Conservation (phyloP, 2,329 filamentous ascomycete genomes). For the Bisporella sp. region DNA sequence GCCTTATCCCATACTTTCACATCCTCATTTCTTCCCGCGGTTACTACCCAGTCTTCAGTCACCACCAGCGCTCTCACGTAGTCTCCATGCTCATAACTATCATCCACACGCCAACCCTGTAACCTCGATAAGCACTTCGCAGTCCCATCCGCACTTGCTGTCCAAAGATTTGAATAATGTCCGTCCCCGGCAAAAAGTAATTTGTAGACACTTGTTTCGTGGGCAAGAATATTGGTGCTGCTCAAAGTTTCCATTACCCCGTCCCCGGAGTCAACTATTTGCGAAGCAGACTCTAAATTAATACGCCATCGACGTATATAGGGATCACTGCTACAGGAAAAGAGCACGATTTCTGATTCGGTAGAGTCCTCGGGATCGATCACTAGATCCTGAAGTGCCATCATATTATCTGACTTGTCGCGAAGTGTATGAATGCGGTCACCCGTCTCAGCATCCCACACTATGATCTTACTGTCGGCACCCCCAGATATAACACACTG, state of each 20-base stretch:
- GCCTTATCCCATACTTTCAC: constrained; percentile 80
- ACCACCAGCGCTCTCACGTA: constrained; percentile 81
- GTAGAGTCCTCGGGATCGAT: constrained; percentile 61
- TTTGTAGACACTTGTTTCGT: constrained; percentile 87
- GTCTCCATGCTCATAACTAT: constrained; percentile 72
- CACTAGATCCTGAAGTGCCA: constrained; percentile 73
- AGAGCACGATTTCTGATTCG: constrained; percentile 47
- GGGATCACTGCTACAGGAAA: constrained; percentile 75
- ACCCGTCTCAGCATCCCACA: constrained; percentile 71
- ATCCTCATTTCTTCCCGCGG: constrained; percentile 85
- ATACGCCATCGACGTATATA: constrained; percentile 75
- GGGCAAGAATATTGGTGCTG: constrained; percentile 58
- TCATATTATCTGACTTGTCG: constrained; percentile 61
- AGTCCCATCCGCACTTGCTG: constrained; percentile 84
- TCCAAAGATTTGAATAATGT: constrained; percentile 70
- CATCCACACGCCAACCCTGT: constrained; percentile 63
- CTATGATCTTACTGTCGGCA: constrained; percentile 71
- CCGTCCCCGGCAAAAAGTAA: constrained; percentile 63
- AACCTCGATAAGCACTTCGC: constrained; percentile 70
- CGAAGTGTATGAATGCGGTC: constrained; percentile 68
- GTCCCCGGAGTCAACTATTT: constrained; percentile 40
- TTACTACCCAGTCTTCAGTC: constrained; percentile 71
- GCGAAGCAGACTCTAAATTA: constrained; percentile 42
- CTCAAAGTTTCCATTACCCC: constrained; percentile 22
- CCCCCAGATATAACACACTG: constrained; percentile 62